Evolutionary conservation across 257 asterid species (phyloP), one percentile per base, ranked within the genome.

Genomic region (Cinchona pubescens): DNA sequence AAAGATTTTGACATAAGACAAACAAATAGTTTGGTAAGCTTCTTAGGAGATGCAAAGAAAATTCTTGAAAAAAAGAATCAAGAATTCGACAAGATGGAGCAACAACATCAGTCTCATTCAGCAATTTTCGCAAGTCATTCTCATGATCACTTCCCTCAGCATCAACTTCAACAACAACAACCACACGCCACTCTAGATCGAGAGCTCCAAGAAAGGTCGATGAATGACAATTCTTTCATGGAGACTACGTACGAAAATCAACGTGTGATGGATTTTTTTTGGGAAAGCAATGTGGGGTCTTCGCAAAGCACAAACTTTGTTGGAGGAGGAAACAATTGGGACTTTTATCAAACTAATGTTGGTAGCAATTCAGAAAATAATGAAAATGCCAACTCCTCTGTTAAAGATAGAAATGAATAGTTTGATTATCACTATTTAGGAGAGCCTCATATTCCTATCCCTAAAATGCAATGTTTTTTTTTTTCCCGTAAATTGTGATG

Each of bases 1-100:
- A 74, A 56, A 1, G 67, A 61, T 2, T 35, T 81, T 35, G 34
- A 58, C 37, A 7, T 81, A 8, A 37, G 42, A 1, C 72, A 82
- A 30, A 43, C 75, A 76, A 49, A 71, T 29, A 51, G 49, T 1
- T 56, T 82, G 63, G 9, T 2, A 13, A 59, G 0, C 1, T 23
- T 23, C 14, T 16, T 51, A 1, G 12, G 0, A 2, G 12, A 59
- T 59, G 18, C 12, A 2, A 7, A 8, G 64, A 11, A 59, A 25
- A 27, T 1, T 7, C 35, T 59, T 59, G 35, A n/a, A 1, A 58
- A 13, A 58, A 58, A 25, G 34, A n/a, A 2, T n/a, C 32, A 58
- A 58, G 63, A n/a, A 58, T 16, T 58, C 8, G 34, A 58, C 13
- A 3, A 25, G 15, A n/a, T 58, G 34, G 63, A 58, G 25, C 63